phyloP scores from a whole-genome alignment of 257 asterid species.

The Nicotiana paniculata region DNA sequence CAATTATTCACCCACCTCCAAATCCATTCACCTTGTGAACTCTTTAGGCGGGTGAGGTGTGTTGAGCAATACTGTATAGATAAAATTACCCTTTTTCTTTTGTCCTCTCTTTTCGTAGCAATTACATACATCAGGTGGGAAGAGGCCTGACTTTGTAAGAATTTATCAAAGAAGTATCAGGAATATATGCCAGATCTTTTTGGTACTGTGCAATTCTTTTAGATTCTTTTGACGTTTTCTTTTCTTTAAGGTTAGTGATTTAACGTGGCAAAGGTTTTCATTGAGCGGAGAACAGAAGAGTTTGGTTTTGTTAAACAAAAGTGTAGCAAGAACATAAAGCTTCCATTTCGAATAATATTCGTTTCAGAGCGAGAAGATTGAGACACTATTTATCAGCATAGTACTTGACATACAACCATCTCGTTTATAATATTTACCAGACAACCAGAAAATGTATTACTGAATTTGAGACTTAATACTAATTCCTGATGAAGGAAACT shows the following conservation, averaged over 20 bases:
- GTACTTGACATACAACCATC: background rate
- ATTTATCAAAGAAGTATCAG: constrained; percentile 4
- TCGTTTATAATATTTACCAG: constrained; percentile 4
- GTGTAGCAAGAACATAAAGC: background rate
- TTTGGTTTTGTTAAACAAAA: background rate
- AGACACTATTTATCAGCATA: background rate
- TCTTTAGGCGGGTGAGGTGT: background rate
- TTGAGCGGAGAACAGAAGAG: background rate
- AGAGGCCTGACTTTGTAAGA: background rate
- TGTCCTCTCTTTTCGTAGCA: background rate
- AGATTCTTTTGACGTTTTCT: background rate
- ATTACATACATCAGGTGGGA: background rate
- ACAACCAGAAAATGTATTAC: background rate
- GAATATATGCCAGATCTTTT: constrained; percentile 11
- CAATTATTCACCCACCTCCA: constrained; percentile 53
- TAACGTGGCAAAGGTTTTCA: background rate
- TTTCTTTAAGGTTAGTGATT: background rate
- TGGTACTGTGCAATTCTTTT: background rate
- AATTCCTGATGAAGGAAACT: constrained; percentile 57
- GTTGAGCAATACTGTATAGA: constrained; percentile 25
- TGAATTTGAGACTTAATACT: constrained; percentile 1
- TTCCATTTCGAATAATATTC: background rate
- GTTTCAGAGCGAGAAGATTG: background rate
- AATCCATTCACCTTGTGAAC: constrained; percentile 56
- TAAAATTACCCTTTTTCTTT: background rate